phyloP scores from a whole-genome alignment of 306 rosid species.

The Glycine latifolia region DNA sequence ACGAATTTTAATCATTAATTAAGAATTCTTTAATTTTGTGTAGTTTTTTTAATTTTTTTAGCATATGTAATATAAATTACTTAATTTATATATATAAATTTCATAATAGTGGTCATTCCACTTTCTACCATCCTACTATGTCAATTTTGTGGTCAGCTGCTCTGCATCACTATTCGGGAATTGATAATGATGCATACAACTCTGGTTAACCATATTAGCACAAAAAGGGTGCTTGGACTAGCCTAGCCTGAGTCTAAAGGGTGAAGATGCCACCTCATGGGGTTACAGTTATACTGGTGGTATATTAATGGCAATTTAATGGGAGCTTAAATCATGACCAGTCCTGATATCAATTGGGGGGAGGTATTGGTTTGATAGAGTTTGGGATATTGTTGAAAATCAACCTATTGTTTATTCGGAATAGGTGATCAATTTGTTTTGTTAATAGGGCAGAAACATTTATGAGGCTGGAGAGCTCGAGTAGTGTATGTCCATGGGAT shows the following conservation, averaged over 20 bases:
- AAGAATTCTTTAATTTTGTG: background rate
- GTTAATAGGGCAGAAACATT: too few species aligned
- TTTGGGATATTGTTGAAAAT: too few species aligned
- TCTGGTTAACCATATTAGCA: background rate
- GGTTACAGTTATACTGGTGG: background rate
- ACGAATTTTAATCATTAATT: background rate
- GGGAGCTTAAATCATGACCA: background rate
- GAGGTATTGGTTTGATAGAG: too few species aligned
- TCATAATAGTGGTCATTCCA: background rate
- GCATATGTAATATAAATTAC: background rate
- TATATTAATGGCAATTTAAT: background rate
- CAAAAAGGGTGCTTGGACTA: background rate
- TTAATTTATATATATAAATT: background rate
- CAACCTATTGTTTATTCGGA: too few species aligned
- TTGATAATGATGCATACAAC: too few species aligned
- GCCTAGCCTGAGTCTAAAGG: background rate
- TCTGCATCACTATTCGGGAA: background rate
- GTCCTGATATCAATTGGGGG: background rate
- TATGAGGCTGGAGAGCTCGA: too few species aligned
- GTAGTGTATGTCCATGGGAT: too few species aligned
- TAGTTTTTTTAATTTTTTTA: too few species aligned
- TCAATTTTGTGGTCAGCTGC: background rate
- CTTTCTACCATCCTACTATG: background rate
- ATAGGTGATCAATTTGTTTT: too few species aligned
- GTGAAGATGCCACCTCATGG: background rate